Conservation (phyloP, 2,329 filamentous ascomycete species). For the Lecanicillium sp. region DNA sequence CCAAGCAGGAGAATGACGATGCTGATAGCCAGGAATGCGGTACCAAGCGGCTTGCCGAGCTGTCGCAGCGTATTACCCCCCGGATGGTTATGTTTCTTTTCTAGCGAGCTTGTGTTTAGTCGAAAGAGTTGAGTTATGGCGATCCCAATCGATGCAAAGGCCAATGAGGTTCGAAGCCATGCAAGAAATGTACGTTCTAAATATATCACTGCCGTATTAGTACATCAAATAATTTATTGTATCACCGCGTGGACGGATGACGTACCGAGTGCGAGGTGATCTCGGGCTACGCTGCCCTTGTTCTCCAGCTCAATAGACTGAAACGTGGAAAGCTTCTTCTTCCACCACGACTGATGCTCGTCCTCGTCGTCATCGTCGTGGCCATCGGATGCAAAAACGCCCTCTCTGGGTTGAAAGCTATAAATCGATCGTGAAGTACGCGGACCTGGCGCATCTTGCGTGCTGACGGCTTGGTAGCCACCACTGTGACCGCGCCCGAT, state of each 20-base stretch:
- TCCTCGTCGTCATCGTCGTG: conserved; percentile 15
- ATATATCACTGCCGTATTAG: neutral
- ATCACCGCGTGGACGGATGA: neutral
- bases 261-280: conserved; percentile 71
- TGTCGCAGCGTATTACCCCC: conserved; percentile 41
- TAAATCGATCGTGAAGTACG: conserved; percentile 11
- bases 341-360: conserved; percentile 39
- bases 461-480: conserved; percentile 31
- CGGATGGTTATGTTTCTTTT: conserved; percentile 15
- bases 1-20: conserved; percentile 69
- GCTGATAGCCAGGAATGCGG: conserved; percentile 67
- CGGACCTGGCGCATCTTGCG: conserved; percentile 5
- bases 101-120: conserved; percentile 58
- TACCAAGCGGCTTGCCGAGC: conserved; percentile 66
- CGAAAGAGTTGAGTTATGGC: conserved; percentile 80
- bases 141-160: conserved; percentile 75
- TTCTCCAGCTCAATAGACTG: conserved; percentile 71
- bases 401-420: conserved; percentile 9
- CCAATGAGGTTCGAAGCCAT: conserved; percentile 74
- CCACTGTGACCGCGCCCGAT: conserved; percentile 27
- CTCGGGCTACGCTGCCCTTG: conserved; percentile 74
- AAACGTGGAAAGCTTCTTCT: conserved; percentile 36
- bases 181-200: conserved; percentile 77
- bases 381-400: conserved; percentile 12
- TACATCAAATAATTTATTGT: neutral